Evolutionary conservation across 805 yeast genomes (phyloP).

Genomic region (Nakazawaea anatomiae): DNA sequence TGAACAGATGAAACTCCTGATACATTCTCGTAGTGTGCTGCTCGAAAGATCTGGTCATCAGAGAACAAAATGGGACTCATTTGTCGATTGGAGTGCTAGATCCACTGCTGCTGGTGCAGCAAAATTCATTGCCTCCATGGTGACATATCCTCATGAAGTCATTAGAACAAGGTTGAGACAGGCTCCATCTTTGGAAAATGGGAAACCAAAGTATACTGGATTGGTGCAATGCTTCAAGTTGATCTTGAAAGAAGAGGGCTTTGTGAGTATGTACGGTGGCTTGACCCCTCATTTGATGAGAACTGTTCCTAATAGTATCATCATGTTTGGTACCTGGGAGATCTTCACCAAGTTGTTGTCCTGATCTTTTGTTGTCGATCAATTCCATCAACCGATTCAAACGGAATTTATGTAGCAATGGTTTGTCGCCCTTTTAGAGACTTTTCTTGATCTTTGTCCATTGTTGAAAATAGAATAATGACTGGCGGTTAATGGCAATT

Average conservation of each 20-base stretch:
- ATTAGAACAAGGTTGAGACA: conserved; percentile 94
- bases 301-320: conserved; percentile 96
- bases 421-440: no score
- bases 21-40: conserved; percentile 43
- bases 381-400: no score
- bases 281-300: conserved; percentile 93
- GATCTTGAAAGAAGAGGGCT: conserved; percentile 88
- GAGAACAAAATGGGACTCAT: conserved; percentile 48
- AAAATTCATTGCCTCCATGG: conserved; percentile 83
- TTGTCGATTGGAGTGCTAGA: conserved; percentile 89
- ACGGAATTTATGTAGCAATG: no score
- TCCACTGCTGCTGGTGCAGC: conserved; percentile 98
- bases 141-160: conserved; percentile 97
- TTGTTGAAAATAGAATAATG: no score
- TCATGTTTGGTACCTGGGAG: conserved; percentile 99
- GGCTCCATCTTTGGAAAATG: conserved; percentile 72
- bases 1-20: conserved; percentile 83
- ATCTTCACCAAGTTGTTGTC: conserved; percentile 58
- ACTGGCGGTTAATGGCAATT: no score
- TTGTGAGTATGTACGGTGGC: conserved; percentile 93
- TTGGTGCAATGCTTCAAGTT: conserved; percentile 79
- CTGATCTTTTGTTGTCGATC: neutral
- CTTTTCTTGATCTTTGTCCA: no score
- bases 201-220: conserved; percentile 84
- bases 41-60: conserved; percentile 29